Evolutionary conservation across 108 stramenopile species (phyloP), one percentile per base, ranked within the genome.

Genomic region (Fragilariopsis cylindrus): DNA sequence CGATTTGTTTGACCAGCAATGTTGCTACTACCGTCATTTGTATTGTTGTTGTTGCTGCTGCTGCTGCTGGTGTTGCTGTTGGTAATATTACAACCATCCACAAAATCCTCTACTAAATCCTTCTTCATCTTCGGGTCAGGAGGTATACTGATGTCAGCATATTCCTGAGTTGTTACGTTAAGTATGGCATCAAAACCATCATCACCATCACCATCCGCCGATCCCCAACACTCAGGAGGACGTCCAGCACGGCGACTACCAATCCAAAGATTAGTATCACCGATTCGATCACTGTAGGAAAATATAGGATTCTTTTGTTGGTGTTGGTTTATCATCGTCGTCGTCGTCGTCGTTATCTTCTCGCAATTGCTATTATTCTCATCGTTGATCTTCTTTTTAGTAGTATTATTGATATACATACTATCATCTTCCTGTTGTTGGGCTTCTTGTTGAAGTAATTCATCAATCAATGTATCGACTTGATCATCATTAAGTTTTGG

Each of bases 81-180:
- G 57, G 16, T 3, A 7, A 12, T 15, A 12, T 41, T 21, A 5
- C 7, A 30, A 58, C 48, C 39, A 19, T 18, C 55, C 60, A 19
- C 60, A 21, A 19, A 16, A 12, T 63, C 66, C 66, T 15, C 47
- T 67, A 70, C 43, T 30, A 30, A 2, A n/a, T 42, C 39, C 7
- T 30, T 47, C 48, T 9, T 45, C 2, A 44, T 2, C 7, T 69
- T 75, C 4, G 1, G 65, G 0, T 64, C 50, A 15, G 56, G 8
- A 19, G 43, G 0, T 0, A 57, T 60, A 1, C 30, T 16, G 55
- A 88, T 82, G 5, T 81, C 79, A 15, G 76, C 80, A 70, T 91
- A 93, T 46, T 91, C 87, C 45, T 73, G 74, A n/a, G 80, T 77
- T 18, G 92, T 85, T 13, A 93, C 89, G 70, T 91, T 91, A 7